Conservation (phyloP, 1,139 yeast genomes). For the Pichia kudriavzevii region DNA sequence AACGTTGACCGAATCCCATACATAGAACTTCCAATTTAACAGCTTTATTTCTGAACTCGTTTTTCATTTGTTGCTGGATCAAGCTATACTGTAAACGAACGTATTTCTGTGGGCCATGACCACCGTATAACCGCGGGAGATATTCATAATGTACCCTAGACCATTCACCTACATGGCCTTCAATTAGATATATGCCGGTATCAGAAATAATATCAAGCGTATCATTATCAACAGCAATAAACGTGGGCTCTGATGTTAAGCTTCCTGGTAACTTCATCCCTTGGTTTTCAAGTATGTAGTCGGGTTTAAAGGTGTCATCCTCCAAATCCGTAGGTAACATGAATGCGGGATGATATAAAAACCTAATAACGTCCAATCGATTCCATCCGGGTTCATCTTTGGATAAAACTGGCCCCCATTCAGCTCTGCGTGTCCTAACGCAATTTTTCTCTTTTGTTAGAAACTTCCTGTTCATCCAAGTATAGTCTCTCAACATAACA, state of each 20-base stretch:
- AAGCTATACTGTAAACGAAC: constrained; percentile 43
- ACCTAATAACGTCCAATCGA: constrained; percentile 68
- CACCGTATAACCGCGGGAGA: constrained; percentile 47
- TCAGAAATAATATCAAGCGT: constrained; percentile 41
- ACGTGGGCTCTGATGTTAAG: constrained; percentile 17
- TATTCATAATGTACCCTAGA: constrained; percentile 58
- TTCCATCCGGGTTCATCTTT: constrained; percentile 85
- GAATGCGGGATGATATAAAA: constrained; percentile 75
- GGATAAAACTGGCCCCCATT: constrained; percentile 42
- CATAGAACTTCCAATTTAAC: constrained; percentile 45
- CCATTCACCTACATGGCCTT: constrained; percentile 53
- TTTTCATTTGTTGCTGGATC: constrained; percentile 37
- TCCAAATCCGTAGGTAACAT: constrained; percentile 54
- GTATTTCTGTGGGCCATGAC: constrained; percentile 51
- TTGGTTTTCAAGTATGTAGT: constrained; percentile 16
- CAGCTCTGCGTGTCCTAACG: constrained; percentile 43
- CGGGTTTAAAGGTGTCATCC: constrained; percentile 24
- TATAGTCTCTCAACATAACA: constrained; percentile 83
- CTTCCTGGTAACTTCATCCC: constrained; percentile 24
- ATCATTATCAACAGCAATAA: constrained; percentile 35
- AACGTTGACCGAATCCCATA: constrained; percentile 33
- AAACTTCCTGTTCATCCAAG: constrained; percentile 73
- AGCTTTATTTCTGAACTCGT: constrained; percentile 33
- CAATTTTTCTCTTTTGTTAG: constrained; percentile 62
- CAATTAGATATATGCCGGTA: constrained; percentile 69